phyloP scores from a whole-genome alignment of 305 asterid genomes.

The Fraxinus greggii region DNA sequence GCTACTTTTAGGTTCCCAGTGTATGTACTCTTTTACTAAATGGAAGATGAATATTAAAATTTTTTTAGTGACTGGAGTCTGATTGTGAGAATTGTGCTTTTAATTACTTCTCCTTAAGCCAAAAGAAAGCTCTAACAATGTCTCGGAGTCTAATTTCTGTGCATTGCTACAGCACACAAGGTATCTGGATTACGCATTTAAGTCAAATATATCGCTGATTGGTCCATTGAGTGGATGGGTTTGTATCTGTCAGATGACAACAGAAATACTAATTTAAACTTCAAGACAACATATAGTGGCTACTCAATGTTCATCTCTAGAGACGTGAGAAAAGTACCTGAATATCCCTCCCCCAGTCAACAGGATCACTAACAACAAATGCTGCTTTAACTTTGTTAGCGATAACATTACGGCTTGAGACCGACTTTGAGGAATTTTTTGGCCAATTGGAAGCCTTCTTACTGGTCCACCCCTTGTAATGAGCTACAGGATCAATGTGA shows the following conservation, averaged over 20 bases:
- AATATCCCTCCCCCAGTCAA: slow-evolving; percentile 71
- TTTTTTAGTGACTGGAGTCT: not conserved
- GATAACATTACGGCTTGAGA: slow-evolving; percentile 13
- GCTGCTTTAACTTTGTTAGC: slow-evolving; percentile 50
- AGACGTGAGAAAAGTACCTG: slow-evolving; percentile 37
- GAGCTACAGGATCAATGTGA: slow-evolving; percentile 62
- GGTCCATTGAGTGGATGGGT: not conserved
- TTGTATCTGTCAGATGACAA: not conserved
- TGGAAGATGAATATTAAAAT: not conserved
- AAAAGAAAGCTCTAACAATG: not conserved
- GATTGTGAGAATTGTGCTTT: not conserved
- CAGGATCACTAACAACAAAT: slow-evolving; percentile 63
- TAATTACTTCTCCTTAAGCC: not conserved
- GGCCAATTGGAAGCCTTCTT: slow-evolving; percentile 26
- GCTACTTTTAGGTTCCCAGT: not conserved
- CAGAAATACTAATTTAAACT: not conserved
- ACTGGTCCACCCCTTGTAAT: slow-evolving; percentile 57
- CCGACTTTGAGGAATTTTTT: slow-evolving; percentile 23
- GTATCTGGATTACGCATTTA: not conserved
- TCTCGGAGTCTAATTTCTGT: not conserved
- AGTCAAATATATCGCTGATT: not conserved
- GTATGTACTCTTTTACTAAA: not conserved
- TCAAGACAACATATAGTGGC: not conserved
- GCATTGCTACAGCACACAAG: not conserved
- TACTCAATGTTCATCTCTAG: not conserved